Percentiles rank a stretch among this genome's conserved stretches.
phyloP scores from a whole-genome alignment of 495 filamentous ascomycete genomes.

The Penicillium soppii region DNA sequence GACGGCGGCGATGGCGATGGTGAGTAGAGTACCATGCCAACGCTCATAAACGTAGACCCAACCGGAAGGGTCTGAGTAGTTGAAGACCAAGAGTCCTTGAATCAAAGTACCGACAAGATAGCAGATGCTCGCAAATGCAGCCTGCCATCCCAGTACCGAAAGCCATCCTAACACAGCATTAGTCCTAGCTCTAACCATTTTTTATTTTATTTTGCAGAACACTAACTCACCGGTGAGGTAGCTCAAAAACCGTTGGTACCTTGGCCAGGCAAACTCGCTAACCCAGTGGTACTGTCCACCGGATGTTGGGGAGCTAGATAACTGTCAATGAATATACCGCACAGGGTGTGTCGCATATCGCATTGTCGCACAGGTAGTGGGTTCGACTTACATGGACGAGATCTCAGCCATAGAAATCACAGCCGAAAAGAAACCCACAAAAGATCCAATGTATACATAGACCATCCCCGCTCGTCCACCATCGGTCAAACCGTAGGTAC shows the following conservation, averaged over 20 bases:
- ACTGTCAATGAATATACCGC: constrained; percentile 2
- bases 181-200: too few relatives aligned
- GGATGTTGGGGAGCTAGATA: constrained; percentile 35
- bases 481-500: constrained; percentile 40
- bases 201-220: too few relatives aligned
- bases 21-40: constrained; percentile 44
- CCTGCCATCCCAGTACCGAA: constrained; percentile 48
- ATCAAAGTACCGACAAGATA: constrained; percentile 46
- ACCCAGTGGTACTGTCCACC: constrained; percentile 55
- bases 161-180: constrained; percentile 39
- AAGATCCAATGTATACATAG: constrained; percentile 46
- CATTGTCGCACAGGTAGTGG: too few relatives aligned
- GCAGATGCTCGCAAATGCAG: constrained; percentile 32
- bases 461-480: constrained; percentile 49
- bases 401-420: constrained; percentile 48
- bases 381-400: constrained; percentile 38
- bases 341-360: too few relatives aligned
- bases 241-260: constrained; percentile 42
- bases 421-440: constrained; percentile 40
- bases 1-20: constrained; percentile 40
- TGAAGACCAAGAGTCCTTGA: constrained; percentile 47
- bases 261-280: constrained; percentile 38
- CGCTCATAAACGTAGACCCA: constrained; percentile 29
- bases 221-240: constrained; percentile 38
- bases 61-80: constrained; percentile 32